Evolutionary conservation across 2,329 filamentous ascomycete species (phyloP), one percentile per base, ranked within the genome.

Genomic region (Fusarium luffae): DNA sequence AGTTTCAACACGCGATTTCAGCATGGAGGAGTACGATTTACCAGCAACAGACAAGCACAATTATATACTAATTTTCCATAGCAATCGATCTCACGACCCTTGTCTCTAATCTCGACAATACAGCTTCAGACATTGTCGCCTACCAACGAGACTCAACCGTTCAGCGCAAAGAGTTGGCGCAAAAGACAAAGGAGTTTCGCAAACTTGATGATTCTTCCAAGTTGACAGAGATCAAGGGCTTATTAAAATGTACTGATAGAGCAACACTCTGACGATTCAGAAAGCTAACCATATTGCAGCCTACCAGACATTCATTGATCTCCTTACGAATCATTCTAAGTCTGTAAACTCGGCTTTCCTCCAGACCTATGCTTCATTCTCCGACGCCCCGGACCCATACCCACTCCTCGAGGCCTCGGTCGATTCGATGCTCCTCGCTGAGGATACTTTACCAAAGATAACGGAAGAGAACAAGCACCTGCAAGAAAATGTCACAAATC

Each of bases 121-220:
- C 94, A 5, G 96, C 96, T n/a, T 95, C 94, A 13, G 96, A 98
- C 75, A 93, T 99, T 67, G 93, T 98, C 54, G 85, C 92, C 49
- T 94, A 97, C 78, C 97, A 99, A 78, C 89, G 94, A 74, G 96
- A 98, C 80, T 93, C 95, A n/a, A 92, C 97, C 7, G 91, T 98
- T 1, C 95, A 99, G 79, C 88, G 96, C 55, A 99, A 99, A 78
- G 97, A 99, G 66, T 85, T 99, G 21, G 96, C 97, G n/a, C 94
- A 98, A 78, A 98, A 98, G 85, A 99, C 96, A 1, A 99, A 99
- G 77, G 95, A 98, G 75, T 99, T 98, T 74, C 87, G 94, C 66
- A 98, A 98, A 79, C 86, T 97, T 13, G 95, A 98, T 74, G 94
- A 99, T 84, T 84, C 91, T 13, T 89, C 88, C 59, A 99, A 98